Evolutionary conservation across 768 basidiomycete genomes (phyloP), one percentile per base, ranked within the genome.

Genomic region (Lyophyllum atratum): DNA sequence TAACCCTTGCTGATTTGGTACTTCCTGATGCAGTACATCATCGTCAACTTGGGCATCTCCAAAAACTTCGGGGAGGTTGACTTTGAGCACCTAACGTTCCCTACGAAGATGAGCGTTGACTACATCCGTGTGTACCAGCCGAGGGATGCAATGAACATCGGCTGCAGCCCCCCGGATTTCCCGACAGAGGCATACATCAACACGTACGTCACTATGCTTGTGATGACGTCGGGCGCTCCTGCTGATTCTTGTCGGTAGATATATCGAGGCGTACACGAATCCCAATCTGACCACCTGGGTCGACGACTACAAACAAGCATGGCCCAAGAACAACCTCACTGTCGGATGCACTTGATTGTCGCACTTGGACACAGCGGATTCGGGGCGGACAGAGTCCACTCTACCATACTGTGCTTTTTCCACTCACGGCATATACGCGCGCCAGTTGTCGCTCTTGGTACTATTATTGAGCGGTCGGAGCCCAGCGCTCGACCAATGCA

Each of bases 41-140:
- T 96, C 59, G 75, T 81, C 61, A 94, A 95, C 70, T 73, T 94
- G 61, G 94, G 93, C 55, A 85, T 96, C 70, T 94, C 92, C 7
- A 72, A 75, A 58, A 89, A 85, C 69, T 97, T 97, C 64, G 87
- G 86, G 11, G 62, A 72, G 4, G 83, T 94, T 26, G 87, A 96
- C 70, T 80, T 90, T 50, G 70, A 75, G 3, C 74, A 87, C 56
- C 76, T 95, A 14, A 74, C 77, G 6, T 93, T 92, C 74, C 93
- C 94, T n/a, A 69, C 71, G 2, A 71, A 70, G 42, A 74, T 81
- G 77, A 66, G 63, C 45, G 67, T 83, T 14, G 80, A 81, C 61
- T 81, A 80, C 58, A 72, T 81, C 58, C 80, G 91, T 37, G 88
- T 93, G 0, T 94, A 93, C 67, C 92, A 93, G 65, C 80, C 82